Evolutionary conservation across 495 filamentous ascomycete genomes (phyloP).

Genomic region (Usnea hakonensis): DNA sequence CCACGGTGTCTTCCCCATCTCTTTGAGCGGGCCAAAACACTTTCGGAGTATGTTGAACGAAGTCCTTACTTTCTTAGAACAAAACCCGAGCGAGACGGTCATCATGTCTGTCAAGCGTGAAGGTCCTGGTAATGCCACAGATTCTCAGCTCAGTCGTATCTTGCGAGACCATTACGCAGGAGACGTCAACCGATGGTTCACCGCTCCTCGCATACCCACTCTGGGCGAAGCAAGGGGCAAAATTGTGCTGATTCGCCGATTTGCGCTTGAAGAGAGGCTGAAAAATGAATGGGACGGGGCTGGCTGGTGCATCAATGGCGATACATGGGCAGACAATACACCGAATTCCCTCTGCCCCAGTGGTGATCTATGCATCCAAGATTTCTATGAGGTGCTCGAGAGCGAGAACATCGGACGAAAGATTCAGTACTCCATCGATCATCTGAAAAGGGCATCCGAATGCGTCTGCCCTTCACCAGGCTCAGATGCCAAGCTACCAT

Average conservation of each 20-base stretch:
- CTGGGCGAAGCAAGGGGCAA: conserved; percentile 77
- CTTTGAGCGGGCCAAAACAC: conserved; percentile 62
- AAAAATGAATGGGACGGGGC: conserved; percentile 50
- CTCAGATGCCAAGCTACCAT: conserved; percentile 43
- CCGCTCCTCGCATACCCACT: conserved; percentile 66
- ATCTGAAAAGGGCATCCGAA: conserved; percentile 63
- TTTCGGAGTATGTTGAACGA: conserved; percentile 64
- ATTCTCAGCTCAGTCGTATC: conserved; percentile 67
- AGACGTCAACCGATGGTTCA: conserved; percentile 65
- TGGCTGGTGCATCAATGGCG: conserved; percentile 78
- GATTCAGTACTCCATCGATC: conserved; percentile 61
- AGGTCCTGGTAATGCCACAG: conserved; percentile 70
- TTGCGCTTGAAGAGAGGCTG: conserved; percentile 55
- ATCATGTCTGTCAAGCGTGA: conserved; percentile 90
- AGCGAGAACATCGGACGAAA: conserved; percentile 71
- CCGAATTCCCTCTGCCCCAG: conserved; percentile 62
- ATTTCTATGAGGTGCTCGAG: conserved; percentile 86
- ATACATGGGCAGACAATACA: conserved; percentile 83
- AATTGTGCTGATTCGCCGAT: conserved; percentile 79
- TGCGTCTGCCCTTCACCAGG: conserved; percentile 28
- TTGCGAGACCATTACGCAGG: conserved; percentile 63
- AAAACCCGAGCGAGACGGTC: conserved; percentile 71
- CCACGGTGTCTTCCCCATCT: conserved; percentile 73
- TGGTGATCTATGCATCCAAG: conserved; percentile 78
- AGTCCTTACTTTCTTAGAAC: conserved; percentile 64